Evolutionary conservation across 306 rosid genomes (phyloP), one percentile per base, ranked within the genome.

Genomic region (Rosa rugosa): DNA sequence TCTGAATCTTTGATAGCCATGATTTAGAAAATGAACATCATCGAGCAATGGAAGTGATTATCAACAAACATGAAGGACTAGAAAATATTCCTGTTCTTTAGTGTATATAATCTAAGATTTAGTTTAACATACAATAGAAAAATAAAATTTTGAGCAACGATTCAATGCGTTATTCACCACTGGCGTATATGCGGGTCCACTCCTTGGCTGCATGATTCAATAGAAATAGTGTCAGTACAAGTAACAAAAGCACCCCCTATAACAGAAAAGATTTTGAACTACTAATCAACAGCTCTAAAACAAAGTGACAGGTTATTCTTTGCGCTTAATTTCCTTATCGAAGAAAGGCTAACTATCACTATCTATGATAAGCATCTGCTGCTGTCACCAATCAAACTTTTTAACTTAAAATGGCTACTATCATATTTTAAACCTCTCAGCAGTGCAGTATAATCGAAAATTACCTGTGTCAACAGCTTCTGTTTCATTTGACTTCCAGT

Each of bases 391-490:
- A 40, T 40, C 22, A 2, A 17, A 12, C 9, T 17, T 20, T 5
- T 34, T 3, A 31, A 2, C 6, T 51, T 56, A 54, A 25, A 17
- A 69, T 7, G 36, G 4, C 5, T n/a, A 73, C 44, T 6, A 51
- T 42, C 57, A 36, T 5, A 18, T 54, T 11, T 17, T 45, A 60
- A 50, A 49, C 50, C 11, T 41, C 23, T 44, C 23, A 13, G 63
- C 10, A 16, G 62, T 6, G 31, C 57, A 53, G 2, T 5, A 3
- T 51, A 40, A 36, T 59, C 36, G 41, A 5, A 68, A 7, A 34
- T 31, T 81, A 89, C 97, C 97, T 67, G 95, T 92, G 77, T 92
- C 97, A 46, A 92, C 97, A 72, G 97, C 97, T 83, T 92, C 97
- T 0, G 76, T 82, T 82, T 92, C 97, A 17, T 92, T 92, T 64